These are phyloP conservation scores for Fusarium palustre DNA, from an alignment of 2,329 filamentous ascomycete species.

Conservation along the genomic window DNA sequence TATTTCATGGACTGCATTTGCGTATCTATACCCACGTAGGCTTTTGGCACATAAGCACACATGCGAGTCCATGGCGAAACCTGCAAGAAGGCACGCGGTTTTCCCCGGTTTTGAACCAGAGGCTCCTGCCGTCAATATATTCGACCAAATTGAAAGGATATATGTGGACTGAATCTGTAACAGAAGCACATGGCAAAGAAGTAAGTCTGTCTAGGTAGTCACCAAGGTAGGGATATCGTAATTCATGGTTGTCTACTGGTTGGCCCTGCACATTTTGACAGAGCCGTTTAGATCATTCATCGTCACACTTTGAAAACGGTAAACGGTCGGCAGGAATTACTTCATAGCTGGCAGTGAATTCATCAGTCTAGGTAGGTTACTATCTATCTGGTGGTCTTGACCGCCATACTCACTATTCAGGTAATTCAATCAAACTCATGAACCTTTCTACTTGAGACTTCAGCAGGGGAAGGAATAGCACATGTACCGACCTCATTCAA, in stretches of 20 bases:
- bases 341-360: neutral
- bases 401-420: too few relatives aligned
- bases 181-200: too few relatives aligned
- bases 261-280: neutral
- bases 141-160: fast-evolving
- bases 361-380: fast-evolving
- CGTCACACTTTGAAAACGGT: neutral
- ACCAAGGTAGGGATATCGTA: too few relatives aligned
- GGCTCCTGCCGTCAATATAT: neutral
- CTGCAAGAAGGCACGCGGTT: neutral
- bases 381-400: too few relatives aligned
- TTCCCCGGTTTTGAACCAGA: too few relatives aligned
- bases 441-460: neutral
- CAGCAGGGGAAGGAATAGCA: neutral
- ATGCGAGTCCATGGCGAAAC: too few relatives aligned
- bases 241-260: neutral
- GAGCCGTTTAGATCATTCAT: neutral
- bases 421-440: neutral
- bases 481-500: too few relatives aligned
- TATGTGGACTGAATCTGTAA: too few relatives aligned
- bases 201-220: too few relatives aligned
- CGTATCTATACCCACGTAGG: too few relatives aligned
- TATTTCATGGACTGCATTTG: too few relatives aligned
- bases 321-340: fast-evolving
- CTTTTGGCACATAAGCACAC: too few relatives aligned